These are phyloP conservation scores for Flammula alnicola DNA, from an alignment of 1,284 basidiomycete genomes.

Conservation along the genomic window DNA sequence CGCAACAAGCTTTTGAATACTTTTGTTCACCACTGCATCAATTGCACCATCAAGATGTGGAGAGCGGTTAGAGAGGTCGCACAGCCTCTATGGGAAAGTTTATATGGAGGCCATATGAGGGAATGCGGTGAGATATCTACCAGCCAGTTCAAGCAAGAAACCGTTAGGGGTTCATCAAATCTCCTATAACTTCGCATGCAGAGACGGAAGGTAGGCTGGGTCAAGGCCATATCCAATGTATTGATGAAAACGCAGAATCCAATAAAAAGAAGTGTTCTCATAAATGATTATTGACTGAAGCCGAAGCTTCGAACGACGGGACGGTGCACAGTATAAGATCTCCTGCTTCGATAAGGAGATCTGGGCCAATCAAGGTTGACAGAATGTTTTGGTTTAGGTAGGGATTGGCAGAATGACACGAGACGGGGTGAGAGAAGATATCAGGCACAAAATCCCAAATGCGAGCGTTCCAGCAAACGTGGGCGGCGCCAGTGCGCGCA, in stretches of 20 bases:
- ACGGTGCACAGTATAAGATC: constrained; percentile 10
- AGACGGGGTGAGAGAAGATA: constrained; percentile 18
- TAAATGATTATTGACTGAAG: constrained; percentile 6
- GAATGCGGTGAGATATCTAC: constrained; percentile 11
- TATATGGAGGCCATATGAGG: constrained; percentile 9
- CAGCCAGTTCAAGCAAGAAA: neutral
- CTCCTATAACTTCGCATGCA: constrained; percentile 6
- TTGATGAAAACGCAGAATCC: constrained; percentile 12
- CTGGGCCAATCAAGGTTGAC: constrained; percentile 29
- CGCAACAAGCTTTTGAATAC: neutral
- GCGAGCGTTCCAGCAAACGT: constrained; percentile 6
- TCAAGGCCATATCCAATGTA: neutral
- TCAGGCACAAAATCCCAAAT: constrained; percentile 22
- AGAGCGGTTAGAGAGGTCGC: constrained; percentile 16
- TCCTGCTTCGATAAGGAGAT: constrained; percentile 19
- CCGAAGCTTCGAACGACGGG: constrained; percentile 15
- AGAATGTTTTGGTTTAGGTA: constrained; percentile 28
- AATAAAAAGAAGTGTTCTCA: constrained; percentile 1
- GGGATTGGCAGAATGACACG: constrained; percentile 23
- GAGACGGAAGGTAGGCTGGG: neutral
- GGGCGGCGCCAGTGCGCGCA: constrained; percentile 15
- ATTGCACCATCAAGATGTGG: constrained; percentile 24
- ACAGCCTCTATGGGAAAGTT: constrained; percentile 25
- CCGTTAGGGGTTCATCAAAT: constrained; percentile 7
- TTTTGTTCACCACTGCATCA: constrained; percentile 14